Conservation (phyloP, 768 basidiomycete species). For the Grammothele lineata region DNA sequence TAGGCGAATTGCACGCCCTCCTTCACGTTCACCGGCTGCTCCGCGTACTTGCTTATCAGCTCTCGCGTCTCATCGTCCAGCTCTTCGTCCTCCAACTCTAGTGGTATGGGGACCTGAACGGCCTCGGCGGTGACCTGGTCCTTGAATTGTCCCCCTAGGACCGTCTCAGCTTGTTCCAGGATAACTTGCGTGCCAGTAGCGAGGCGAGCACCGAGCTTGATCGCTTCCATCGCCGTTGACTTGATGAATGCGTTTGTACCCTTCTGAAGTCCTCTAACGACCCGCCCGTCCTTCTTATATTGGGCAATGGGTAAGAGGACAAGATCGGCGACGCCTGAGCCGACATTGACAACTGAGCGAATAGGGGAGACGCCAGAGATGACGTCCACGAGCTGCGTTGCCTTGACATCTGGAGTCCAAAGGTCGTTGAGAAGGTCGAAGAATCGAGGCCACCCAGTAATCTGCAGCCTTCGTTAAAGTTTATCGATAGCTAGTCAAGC, state of each 20-base stretch:
- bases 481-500: background rate
- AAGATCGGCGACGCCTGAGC: conserved; percentile 93
- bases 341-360: conserved; percentile 94
- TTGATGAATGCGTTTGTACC: conserved; percentile 91
- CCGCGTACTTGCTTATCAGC: conserved; percentile 82
- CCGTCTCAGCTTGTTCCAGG: conserved; percentile 89
- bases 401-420: conserved; percentile 99
- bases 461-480: conserved; percentile 38
- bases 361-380: conserved; percentile 96
- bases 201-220: conserved; percentile 89
- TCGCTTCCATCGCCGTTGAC: conserved; percentile 91
- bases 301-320: conserved; percentile 95
- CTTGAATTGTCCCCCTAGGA: conserved; percentile 77
- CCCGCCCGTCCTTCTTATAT: conserved; percentile 93
- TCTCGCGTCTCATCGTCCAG: conserved; percentile 48
- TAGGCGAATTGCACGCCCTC: conserved; percentile 95
- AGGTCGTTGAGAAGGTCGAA: conserved; percentile 93
- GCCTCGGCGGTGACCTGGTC: conserved; percentile 65
- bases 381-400: conserved; percentile 95
- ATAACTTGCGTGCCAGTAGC: conserved; percentile 99
- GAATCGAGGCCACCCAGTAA: conserved; percentile 88
- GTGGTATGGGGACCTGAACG: conserved; percentile 35
- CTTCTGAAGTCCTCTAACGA: conserved; percentile 90
- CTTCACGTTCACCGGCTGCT: conserved; percentile 78
- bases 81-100: conserved; percentile 25